Evolutionary conservation across 441 rosid species (phyloP), one percentile per base, ranked within the genome.

Genomic region (Biscutella laevigata): DNA sequence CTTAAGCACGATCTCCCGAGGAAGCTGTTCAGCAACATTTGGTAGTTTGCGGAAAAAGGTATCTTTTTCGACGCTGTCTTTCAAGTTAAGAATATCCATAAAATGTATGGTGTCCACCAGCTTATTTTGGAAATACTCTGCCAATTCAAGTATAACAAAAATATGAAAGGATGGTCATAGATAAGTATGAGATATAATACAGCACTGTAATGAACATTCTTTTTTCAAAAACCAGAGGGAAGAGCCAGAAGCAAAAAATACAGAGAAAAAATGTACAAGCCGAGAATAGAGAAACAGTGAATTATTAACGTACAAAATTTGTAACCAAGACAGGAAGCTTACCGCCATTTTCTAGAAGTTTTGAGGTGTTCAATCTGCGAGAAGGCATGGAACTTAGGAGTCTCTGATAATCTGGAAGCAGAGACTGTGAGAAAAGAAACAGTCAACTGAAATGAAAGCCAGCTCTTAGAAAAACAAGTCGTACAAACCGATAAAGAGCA

Each of bases 351-450:
- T 94, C 99, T 53, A 89, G 62, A 60, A 94, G 95, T 72, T 94
- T 94, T 40, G 97, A 73, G 53, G 95, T 72, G 73, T 94, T 94
- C 84, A 94, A 70, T 78, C 99, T 94, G 70, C 99, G 99, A 64
- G 97, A 79, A 59, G 99, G 97, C 83, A 70, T 76, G 67, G 99
- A 94, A 74, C 99, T 94, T 74, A 94, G 77, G 49, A 94, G 88
- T 57, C 99, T 86, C 82, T 94, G 99, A 74, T 94, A 94, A 86
- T 94, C 99, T 77, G 94, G 97, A 84, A 94, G 99, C 75, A 94
- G 81, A 70, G 97, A 81, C 99, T 94, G 94, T 56, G 80, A 64
- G 59, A 69, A 71, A 71, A 69, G 58, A 77, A 69, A 74, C 60
- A 42, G 52, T 71, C 50, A 69, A 64, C 72, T 45, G 65, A 72